Base-by-base conservation (phyloP, 2,329 filamentous ascomycete genomes). In the Exophiala phaeomuriformis region DNA sequence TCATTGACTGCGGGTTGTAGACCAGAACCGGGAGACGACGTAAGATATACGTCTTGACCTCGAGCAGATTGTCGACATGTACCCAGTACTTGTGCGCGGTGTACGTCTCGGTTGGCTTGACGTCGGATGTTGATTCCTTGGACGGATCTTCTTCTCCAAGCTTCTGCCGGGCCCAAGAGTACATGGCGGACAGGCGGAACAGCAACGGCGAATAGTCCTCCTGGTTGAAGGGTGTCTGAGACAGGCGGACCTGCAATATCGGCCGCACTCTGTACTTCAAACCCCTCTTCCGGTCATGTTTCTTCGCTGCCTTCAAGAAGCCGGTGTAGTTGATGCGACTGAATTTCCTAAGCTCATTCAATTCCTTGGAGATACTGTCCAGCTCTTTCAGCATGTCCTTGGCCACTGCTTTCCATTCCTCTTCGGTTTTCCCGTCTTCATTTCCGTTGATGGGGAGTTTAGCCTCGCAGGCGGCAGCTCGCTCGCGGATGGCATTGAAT, bases 221-320 rank as follows among this genome's bases (percentile, higher is more conserved):
- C 54, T 88, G 91, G 73, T 97, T 95, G 77, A 98, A 95, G 8
- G 91, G 90, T 57, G 90, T 78, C 61, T 89, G 83, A n/a, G 88
- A 83, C 64, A 98, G 74, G 64, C 88, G 86, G 64, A 95, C 85
- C 72, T 95, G 88, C 72, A 97, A 84, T 75, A 97, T 84, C 30
- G 93, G 90, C 28, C 89, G 83, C 62, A 97, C 86, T 68, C 85
- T 88, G 75, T 97, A 97, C 49, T 83, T 80, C 61, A 83, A 79
- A 52, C 90, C 90, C 61, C 91, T 81, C 74, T 91, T 94, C 62
- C 93, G 87, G 72, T 98, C 93, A 72, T 98, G 93, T 75, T 98
- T 98, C 82, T 98, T 98, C 52, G 90, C 90, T 45, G 95, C 95
- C 77, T 98, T 98, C 67, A 96, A 80, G 72, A 97, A 95, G 45